Evolutionary conservation across 805 yeast genomes (phyloP).

Genomic region (Candida patagonica): DNA sequence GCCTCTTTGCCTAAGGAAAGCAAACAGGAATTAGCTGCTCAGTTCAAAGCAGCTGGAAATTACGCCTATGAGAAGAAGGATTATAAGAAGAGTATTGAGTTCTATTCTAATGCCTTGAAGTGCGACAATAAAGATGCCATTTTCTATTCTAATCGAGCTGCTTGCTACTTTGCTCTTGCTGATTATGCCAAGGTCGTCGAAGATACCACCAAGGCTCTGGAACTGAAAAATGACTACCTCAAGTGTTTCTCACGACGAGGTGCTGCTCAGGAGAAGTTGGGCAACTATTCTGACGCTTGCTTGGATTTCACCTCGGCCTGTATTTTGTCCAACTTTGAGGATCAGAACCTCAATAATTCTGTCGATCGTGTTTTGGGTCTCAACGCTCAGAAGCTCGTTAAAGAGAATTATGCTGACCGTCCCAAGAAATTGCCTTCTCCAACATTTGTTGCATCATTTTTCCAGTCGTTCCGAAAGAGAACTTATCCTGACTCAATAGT

Average conservation of each 20-base stretch:
- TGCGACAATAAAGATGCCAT: constrained; percentile 70
- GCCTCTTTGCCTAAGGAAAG: constrained; percentile 17
- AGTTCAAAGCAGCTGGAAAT: constrained; percentile 87
- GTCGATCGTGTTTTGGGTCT: constrained; percentile 81
- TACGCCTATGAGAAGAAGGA: constrained; percentile 60
- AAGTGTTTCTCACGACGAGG: constrained; percentile 93
- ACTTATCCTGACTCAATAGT: constrained; percentile 38
- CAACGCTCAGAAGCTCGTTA: constrained; percentile 66
- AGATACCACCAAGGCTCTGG: constrained; percentile 80
- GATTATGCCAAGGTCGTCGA: constrained; percentile 77
- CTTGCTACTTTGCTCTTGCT: constrained; percentile 79
- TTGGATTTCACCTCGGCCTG: constrained; percentile 86
- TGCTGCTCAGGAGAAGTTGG: constrained; percentile 77
- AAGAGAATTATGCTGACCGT: constrained; percentile 44
- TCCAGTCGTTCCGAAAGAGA: constrained; percentile 69
- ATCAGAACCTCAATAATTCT: constrained; percentile 65
- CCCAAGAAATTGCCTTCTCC: constrained; percentile 65
- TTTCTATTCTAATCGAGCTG: constrained; percentile 91
- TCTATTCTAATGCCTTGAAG: constrained; percentile 68
- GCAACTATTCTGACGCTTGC: constrained; percentile 73
- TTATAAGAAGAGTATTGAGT: constrained; percentile 66
- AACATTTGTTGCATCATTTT: constrained; percentile 66
- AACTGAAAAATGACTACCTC: constrained; percentile 78
- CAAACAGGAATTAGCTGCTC: constrained; percentile 48
- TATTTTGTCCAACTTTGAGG: constrained; percentile 73